A percentile compares a stretch with the other conserved stretches of the same genome.
Evolutionary conservation across 108 stramenopile species (phyloP).

Genomic region (Seminavis robusta): DNA sequence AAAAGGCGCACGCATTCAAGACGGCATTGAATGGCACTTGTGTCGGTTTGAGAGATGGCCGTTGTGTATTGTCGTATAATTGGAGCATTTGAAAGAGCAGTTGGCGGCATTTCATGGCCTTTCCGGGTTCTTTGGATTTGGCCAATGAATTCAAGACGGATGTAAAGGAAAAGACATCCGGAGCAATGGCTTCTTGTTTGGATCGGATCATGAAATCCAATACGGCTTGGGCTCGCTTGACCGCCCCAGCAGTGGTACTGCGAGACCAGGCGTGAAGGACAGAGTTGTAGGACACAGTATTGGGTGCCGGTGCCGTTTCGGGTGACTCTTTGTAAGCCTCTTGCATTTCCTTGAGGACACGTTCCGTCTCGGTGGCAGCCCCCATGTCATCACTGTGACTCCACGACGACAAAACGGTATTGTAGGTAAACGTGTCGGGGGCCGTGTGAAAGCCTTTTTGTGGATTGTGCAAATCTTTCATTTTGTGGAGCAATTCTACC

Average conservation of each 20-base stretch:
- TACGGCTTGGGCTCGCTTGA: conserved; percentile 37
- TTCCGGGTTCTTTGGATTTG: conserved; percentile 53
- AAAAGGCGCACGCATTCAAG: conserved; percentile 70
- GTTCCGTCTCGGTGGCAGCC: conserved; percentile 56
- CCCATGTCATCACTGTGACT: conserved; percentile 39
- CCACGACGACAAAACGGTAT: conserved; percentile 60
- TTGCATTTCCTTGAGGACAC: conserved; percentile 48
- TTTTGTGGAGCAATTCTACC: conserved; percentile 32
- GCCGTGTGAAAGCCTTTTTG: too few species aligned
- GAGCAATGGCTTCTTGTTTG: conserved; percentile 26
- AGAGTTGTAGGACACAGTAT: conserved; percentile 55
- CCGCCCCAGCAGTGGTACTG: conserved; percentile 29
- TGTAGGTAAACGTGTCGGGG: conserved; percentile 66
- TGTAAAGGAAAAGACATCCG: conserved; percentile 58
- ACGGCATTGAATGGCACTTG: conserved; percentile 59
- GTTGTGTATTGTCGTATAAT: conserved; percentile 18
- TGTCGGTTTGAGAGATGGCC: conserved; percentile 38
- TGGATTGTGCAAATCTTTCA: conserved; percentile 42
- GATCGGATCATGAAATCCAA: conserved; percentile 51
- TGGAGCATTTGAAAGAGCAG: conserved; percentile 41
- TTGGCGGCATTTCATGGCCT: conserved; percentile 31
- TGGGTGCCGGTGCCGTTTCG: conserved; percentile 17
- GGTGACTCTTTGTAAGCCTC: too few species aligned
- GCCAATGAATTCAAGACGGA: conserved; percentile 59
- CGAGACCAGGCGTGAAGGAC: conserved; percentile 63